Conservation (phyloP, 148 eudicot genomes). For the Polygonum aviculare region DNA sequence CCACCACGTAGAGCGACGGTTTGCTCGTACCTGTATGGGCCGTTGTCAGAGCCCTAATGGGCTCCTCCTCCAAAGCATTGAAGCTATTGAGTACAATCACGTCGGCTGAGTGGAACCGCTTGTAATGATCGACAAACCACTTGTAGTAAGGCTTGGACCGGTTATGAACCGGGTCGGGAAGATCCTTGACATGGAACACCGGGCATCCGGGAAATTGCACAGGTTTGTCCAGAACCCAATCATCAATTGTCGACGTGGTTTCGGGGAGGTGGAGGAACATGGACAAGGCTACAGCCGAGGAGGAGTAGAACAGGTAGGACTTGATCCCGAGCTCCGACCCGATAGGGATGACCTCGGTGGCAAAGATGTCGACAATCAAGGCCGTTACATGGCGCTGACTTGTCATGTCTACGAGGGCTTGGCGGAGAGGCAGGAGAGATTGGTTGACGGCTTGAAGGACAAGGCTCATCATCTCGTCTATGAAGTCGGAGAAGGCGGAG, state of each 20-base stretch:
- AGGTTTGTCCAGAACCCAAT: neutral
- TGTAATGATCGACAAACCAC: neutral
- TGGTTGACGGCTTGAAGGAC: neutral
- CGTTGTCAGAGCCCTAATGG: neutral
- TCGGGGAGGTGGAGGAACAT: neutral
- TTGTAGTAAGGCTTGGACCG: too few relatives aligned
- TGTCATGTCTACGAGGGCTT: neutral
- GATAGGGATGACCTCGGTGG: neutral
- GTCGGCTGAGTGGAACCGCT: neutral
- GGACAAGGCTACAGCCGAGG: neutral
- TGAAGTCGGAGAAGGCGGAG: neutral
- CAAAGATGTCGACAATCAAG: neutral
- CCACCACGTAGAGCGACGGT: neutral
- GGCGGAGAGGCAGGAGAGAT: neutral
- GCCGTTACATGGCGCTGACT: neutral
- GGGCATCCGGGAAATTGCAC: neutral
- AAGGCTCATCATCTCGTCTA: neutral
- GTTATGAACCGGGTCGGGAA: neutral
- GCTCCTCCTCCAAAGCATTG: neutral
- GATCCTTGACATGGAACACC: neutral
- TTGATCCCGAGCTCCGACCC: neutral
- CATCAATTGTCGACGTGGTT: neutral
- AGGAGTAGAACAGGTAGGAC: neutral
- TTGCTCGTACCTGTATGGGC: neutral
- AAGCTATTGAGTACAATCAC: slow-evolving; percentile 1